Evolutionary conservation across 345 rosid genomes (phyloP).

Genomic region (Gossypium sturtianum): DNA sequence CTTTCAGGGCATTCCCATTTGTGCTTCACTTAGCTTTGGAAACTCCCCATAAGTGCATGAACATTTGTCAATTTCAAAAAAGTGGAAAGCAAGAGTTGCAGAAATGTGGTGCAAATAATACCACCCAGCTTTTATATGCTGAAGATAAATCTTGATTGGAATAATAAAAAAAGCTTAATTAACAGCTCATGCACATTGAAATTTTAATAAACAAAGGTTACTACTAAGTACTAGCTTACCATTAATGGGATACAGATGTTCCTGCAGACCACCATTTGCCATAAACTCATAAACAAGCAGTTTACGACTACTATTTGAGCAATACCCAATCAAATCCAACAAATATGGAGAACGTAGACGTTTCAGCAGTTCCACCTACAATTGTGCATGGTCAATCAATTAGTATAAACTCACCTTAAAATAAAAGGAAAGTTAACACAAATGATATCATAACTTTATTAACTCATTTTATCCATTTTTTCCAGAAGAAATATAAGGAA

Average conservation of each 20-base stretch:
- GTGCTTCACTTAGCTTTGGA: background rate
- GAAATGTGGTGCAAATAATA: background rate
- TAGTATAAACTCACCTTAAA: constrained; percentile 6
- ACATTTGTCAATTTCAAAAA: background rate
- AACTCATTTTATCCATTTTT: background rate
- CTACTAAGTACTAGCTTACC: constrained; percentile 37
- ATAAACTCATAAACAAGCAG: constrained; percentile 80
- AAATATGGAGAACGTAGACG: constrained; percentile 68
- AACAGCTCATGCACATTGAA: background rate
- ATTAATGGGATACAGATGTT: constrained; percentile 63
- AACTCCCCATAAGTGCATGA: background rate
- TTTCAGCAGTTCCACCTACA: constrained; percentile 74
- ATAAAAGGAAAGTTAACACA: background rate
- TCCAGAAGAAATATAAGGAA: background rate
- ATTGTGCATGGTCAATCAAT: constrained; percentile 19
- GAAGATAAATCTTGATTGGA: background rate
- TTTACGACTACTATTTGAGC: constrained; percentile 54
- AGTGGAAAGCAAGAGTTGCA: background rate
- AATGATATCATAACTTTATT: background rate
- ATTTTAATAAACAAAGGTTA: background rate
- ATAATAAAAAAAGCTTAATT: background rate
- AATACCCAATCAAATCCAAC: constrained; percentile 75
- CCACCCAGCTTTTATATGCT: background rate
- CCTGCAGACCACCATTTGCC: constrained; percentile 84
- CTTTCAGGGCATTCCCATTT: background rate